Evolutionary conservation across 2,329 filamentous ascomycete genomes (phyloP), one percentile per base, ranked within the genome.

Genomic region (Rhytidhysteron rufulum): DNA sequence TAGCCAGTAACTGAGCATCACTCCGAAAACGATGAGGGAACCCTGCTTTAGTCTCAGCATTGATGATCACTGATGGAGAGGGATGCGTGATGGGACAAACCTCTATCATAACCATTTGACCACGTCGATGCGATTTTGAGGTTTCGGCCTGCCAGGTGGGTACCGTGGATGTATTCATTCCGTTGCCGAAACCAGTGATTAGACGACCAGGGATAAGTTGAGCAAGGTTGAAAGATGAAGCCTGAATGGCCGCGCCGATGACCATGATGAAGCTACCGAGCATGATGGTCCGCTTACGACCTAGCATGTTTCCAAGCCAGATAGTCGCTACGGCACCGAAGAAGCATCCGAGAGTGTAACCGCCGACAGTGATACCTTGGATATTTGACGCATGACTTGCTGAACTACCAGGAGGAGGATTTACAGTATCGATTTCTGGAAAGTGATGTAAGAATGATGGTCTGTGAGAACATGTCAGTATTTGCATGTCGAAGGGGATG

Each of bases 271-370:
- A 64, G 0, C 73, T 70, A 4, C 74, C 74, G 1, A 73, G 48
- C 37, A 77, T 59, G 27, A 78, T 66, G 18, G 69, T 71, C 42
- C 68, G 69, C 37, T 71, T 70, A 16, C 75, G 63, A 5, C 75
- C 75, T 2, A 77, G 60, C 6, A 48, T 52, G 37, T 78, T 74
- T 24, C 74, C 74, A 17, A 74, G 43, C 36, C 69, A 58, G 37
- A 79, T 73, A 3, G 73, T 70, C 2, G 72, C 49, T 29, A 78
- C 60, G 3, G 70, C 78, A 15, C 79, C 79, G 21, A 80, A 63
- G 51, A 82, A 79, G 52, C 78, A 81, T 9, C 78, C 78, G 38
- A 71, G 47, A 18, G 54, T 71, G 41, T 62, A 63, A n/a, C 48
- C 49, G 30, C 57, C 57, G 6, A 61, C 57, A 10, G 65, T 67